phyloP scores from a whole-genome alignment of 768 basidiomycete genomes.

The Rhodotorula graminis region DNA sequence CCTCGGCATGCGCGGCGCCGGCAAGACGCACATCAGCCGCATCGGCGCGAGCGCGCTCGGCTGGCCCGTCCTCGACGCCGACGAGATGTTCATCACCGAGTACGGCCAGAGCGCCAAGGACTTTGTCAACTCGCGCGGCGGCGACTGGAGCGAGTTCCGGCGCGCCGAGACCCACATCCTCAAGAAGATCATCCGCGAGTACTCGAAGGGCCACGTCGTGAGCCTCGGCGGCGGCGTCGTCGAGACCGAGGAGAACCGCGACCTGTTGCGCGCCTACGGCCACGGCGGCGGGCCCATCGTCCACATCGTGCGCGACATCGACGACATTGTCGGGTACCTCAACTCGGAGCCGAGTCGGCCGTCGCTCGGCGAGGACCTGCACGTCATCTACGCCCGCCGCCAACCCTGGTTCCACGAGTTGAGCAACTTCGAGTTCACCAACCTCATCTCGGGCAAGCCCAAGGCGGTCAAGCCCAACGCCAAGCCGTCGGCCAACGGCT shows the following conservation, averaged over 20 bases:
- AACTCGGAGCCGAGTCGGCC: constrained; percentile 71
- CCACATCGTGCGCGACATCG: constrained; percentile 66
- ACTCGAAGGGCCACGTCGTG: constrained; percentile 64
- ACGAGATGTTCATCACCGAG: constrained; percentile 47
- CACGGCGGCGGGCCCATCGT: constrained; percentile 58
- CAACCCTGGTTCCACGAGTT: constrained; percentile 82
- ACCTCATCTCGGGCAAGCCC: constrained; percentile 53
- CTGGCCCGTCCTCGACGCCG: constrained; percentile 78
- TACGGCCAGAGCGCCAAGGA: constrained; percentile 46
- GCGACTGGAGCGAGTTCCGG: constrained; percentile 86
- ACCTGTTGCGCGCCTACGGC: constrained; percentile 57
- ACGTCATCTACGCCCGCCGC: constrained; percentile 76
- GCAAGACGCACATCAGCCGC: constrained; percentile 81
- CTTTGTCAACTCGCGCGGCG: constrained; percentile 64
- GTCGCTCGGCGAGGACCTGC: constrained; percentile 77
- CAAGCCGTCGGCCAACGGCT: constrained; percentile 31
- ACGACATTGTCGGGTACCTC: constrained; percentile 74
- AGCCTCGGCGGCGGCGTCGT: constrained; percentile 93
- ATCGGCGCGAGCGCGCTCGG: constrained; percentile 68
- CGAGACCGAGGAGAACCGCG: constrained; percentile 70
- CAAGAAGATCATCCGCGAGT: constrained; percentile 59
- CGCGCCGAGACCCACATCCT: constrained; percentile 67
- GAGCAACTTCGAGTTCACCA: constrained; percentile 75
- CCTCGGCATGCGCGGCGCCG: constrained; percentile 94
- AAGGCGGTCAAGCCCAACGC: constrained; percentile 18